A percentile compares a stretch with the other conserved stretches of the same genome.
Evolutionary conservation across 2,329 filamentous ascomycete species (phyloP).

Genomic region (Thelonectria blattea): DNA sequence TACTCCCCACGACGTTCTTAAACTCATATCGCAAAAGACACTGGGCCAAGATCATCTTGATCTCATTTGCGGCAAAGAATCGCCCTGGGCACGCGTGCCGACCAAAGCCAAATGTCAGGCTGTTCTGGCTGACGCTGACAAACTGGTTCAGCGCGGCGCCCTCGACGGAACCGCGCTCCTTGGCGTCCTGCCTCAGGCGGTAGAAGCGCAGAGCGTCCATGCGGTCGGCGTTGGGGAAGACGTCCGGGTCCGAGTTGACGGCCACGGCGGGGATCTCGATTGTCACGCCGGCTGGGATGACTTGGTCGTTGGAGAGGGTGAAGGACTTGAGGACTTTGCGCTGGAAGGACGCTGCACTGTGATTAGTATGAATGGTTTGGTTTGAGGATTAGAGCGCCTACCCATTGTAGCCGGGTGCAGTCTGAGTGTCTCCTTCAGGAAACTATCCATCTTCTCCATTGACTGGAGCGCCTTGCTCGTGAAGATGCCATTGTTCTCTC

Average conservation of each 20-base stretch:
- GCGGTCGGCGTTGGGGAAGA: constrained; percentile 41
- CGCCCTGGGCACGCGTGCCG: constrained; percentile 51
- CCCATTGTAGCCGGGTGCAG: constrained; percentile 40
- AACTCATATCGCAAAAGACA: constrained; percentile 44
- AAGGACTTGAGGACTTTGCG: constrained; percentile 58
- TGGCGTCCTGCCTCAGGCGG: constrained; percentile 42
- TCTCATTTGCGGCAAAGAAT: constrained; percentile 53
- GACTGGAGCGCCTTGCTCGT: constrained; percentile 45
- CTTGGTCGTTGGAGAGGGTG: constrained; percentile 60
- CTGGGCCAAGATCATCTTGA: constrained; percentile 51
- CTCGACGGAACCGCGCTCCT: constrained; percentile 23
- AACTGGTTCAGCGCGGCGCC: constrained; percentile 46
- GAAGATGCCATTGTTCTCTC: constrained; percentile 42
- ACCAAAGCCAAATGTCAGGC: constrained; percentile 47
- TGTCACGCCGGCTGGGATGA: constrained; percentile 51
- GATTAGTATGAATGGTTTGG: background rate
- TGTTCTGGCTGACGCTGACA: constrained; percentile 46
- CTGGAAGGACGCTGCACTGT: constrained; percentile 48
- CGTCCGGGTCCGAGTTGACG: constrained; percentile 45
- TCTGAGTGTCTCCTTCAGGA: constrained; percentile 47
- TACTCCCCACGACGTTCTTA: background rate
- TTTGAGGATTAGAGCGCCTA: constrained; percentile 28
- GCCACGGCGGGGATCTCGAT: constrained; percentile 49
- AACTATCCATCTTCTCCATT: constrained; percentile 50
- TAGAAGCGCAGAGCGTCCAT: constrained; percentile 55